Evolutionary conservation across 106 monocot genomes (phyloP), one percentile per base, ranked within the genome.

Genomic region (Xerophyta viscosa): DNA sequence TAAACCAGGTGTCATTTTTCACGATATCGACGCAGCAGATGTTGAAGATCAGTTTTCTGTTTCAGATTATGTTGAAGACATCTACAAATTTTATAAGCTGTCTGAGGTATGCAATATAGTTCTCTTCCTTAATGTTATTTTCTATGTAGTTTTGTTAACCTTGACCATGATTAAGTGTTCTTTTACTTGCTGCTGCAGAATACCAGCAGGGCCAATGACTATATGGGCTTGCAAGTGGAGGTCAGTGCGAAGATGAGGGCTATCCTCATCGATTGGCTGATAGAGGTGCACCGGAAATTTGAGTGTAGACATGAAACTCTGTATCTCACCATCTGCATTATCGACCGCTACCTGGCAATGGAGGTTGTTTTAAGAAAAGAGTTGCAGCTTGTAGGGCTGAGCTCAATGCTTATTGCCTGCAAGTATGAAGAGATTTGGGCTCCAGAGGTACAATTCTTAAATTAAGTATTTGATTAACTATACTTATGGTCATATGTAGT

Each of bases 351-450:
- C 54, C 74, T 91, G 7, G 77, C 91, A 26, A 8, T 60, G 39
- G 66, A 77, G 18, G 39, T 29, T 0, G 81, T 85, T 26, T 18
- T 13, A 33, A 71, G 69, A 62, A 65, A 42, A n/a, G 73, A 78
- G 29, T 41, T 91, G 24, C 81, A 86, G 69, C 78, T 86, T 26
- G 64, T 86, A 6, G 82, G 91, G 8, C 29, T 86, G 1, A 54
- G 70, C 6, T 63, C 91, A 0, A 86, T 91, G 91, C 74, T 91
- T 25, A 91, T 91, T 29, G 85, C 91, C 49, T 76, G 75, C 78
- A 91, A 91, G 48, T 85, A 86, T 20, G 81, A 82, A 33, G 89
- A 83, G 42, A 76, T 80, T 3, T 77, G 89, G 84, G 72, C 83
- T 24, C 88, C 88, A 2, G 76, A 79, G 73, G 72, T 82, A 52